Percentiles rank a stretch among this genome's conserved stretches.
Conservation (phyloP, 495 filamentous ascomycete species). For the Extremus antarcticus region DNA sequence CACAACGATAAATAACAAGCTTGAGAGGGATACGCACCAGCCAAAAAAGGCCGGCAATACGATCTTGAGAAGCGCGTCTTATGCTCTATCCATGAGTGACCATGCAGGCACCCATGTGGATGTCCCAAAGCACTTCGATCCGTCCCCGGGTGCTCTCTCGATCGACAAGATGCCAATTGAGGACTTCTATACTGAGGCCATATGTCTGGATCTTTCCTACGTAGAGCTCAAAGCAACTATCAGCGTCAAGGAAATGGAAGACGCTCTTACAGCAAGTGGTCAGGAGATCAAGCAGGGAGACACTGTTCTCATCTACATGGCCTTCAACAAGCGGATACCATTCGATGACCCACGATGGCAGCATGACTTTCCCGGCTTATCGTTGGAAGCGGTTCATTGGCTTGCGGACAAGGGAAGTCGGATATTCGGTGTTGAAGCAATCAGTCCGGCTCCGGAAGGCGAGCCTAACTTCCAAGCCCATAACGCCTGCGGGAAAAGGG, state of each 20-base stretch:
- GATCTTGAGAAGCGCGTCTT: conserved; percentile 13
- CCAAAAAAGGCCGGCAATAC: conserved; percentile 19
- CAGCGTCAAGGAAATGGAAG: conserved; percentile 17
- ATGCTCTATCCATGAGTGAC: conserved; percentile 17
- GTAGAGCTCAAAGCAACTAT: conserved; percentile 15
- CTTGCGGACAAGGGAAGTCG: conserved; percentile 14
- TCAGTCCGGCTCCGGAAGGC: conserved; percentile 14
- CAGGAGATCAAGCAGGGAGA: conserved; percentile 14
- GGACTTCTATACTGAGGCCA: conserved; percentile 17
- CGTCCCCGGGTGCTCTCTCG: conserved; percentile 9
- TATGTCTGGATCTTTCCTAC: conserved; percentile 16
- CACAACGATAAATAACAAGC: not conserved
- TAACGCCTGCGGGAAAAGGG: conserved; percentile 14
- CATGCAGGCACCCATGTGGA: conserved; percentile 22
- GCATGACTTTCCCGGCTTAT: conserved; percentile 16
- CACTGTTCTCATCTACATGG: conserved; percentile 15
- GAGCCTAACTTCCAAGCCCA: conserved; percentile 17
- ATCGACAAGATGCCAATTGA: conserved; percentile 19
- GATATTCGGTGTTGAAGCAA: conserved; percentile 18
- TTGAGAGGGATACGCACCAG: conserved; percentile 16
- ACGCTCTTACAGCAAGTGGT: conserved; percentile 8
- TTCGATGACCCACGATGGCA: conserved; percentile 19
- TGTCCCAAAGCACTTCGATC: conserved; percentile 21
- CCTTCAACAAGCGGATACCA: conserved; percentile 15
- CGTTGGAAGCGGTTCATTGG: conserved; percentile 16